phyloP scores from a whole-genome alignment of 345 rosid genomes.

The Acer yangbiense region DNA sequence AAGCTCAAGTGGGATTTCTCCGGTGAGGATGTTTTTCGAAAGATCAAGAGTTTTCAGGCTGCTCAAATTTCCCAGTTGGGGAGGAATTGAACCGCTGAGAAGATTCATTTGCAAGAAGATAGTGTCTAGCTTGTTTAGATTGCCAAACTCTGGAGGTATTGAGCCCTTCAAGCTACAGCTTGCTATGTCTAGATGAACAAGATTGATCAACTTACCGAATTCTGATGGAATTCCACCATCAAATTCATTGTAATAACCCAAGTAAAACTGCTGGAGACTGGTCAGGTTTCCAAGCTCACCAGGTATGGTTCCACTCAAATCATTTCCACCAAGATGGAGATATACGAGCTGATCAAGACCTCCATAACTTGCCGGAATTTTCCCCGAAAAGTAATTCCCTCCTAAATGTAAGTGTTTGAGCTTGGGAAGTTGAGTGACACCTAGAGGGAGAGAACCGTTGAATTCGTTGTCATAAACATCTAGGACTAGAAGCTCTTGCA shows the following conservation, averaged over 20 bases:
- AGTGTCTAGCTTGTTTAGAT: conserved; percentile 62
- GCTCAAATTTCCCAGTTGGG: conserved; percentile 71
- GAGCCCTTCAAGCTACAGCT: conserved; percentile 73
- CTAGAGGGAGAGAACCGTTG: conserved; percentile 66
- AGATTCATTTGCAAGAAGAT: conserved; percentile 71
- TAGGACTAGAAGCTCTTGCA: conserved; percentile 51
- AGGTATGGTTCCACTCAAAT: conserved; percentile 74
- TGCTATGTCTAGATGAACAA: conserved; percentile 74
- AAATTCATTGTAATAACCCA: conserved; percentile 76
- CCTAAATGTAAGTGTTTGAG: conserved; percentile 76
- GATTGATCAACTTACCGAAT: conserved; percentile 60
- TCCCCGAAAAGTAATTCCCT: conserved; percentile 79
- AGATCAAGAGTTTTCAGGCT: conserved; percentile 71
- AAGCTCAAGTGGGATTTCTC: conserved; percentile 75
- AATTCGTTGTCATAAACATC: conserved; percentile 87
- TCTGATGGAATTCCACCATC: conserved; percentile 75
- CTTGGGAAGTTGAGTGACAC: conserved; percentile 39
- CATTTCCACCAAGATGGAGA: conserved; percentile 80
- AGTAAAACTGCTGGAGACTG: conserved; percentile 54
- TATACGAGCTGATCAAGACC: conserved; percentile 51
- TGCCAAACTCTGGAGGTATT: conserved; percentile 66
- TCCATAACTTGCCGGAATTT: conserved; percentile 69
- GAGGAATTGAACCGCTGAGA: conserved; percentile 67
- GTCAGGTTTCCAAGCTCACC: conserved; percentile 69
- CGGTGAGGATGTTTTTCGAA: conserved; percentile 72